Base-by-base conservation (phyloP, 352 stramenopile species). In the Pythium aquatile region DNA sequence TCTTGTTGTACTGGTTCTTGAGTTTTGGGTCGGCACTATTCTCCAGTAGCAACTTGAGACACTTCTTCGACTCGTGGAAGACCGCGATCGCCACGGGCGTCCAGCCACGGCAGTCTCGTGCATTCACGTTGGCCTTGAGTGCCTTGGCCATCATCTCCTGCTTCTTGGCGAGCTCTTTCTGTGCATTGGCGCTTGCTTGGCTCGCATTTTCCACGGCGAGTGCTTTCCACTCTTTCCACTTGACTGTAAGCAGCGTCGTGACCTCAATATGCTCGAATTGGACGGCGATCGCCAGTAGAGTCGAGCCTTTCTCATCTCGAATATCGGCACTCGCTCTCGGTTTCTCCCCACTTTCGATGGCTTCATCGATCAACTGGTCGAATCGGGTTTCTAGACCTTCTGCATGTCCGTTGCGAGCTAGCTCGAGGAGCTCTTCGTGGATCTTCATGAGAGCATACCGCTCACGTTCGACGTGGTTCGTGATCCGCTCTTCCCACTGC, bases 1-100 rank as follows among this genome's bases (percentile, higher is more conserved):
- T 93, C 61, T 96, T 96, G 70, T 95, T 94, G 77, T 97, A 97
- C 55, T 90, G 82, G 35, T 96, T 97, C 61, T 94, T 94, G 5
- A 97, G 71, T 33, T 72, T 86, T 8, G 90, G 90, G 51, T 97
- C 83, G 0, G 74, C 87, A 17, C 87, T 88, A 47, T 96, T 76
- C 20, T 91, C 74, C 10, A 97, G 73, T 24, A 97, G 58, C 20
- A 96, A 30, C 20, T 73, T 69, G 20, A 95, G 51, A 30, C 75
- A 78, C 55, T 72, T 81, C 64, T 96, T 96, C 4, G 86, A 74
- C 48, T 93, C 85, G 63, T 97, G 89, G 63, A 97, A 97, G 2
- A 96, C 84, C 6, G 88, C 88, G 37, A 97, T 91, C 28, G 84
- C 70, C 10, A 89, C 76, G 0, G 87, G 82, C 28, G 85, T 97